Conservation (phyloP, 1,139 yeast species). For the Saccharomyces hybrid region DNA sequence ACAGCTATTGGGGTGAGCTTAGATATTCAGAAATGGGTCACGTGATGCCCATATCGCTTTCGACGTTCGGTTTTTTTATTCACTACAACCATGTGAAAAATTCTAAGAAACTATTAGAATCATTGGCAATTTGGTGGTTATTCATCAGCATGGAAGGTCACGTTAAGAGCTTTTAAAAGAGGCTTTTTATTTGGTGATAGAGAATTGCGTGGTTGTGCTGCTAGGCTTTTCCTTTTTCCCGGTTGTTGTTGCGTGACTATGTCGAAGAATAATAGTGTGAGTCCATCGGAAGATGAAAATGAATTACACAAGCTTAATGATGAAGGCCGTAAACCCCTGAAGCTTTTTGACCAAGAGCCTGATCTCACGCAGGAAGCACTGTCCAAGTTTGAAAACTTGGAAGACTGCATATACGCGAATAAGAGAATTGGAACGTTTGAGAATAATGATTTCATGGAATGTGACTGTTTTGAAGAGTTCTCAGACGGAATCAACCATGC, state of each 20-base stretch:
- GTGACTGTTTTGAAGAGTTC: slow-evolving; percentile 58
- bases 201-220: not conserved
- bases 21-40: too few relatives aligned
- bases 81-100: not conserved
- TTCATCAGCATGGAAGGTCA: not conserved
- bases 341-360: slow-evolving; percentile 42
- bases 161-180: not conserved
- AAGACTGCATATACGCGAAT: slow-evolving; percentile 53
- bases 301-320: not conserved
- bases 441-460: slow-evolving; percentile 69
- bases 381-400: slow-evolving; percentile 47
- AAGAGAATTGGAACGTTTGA: slow-evolving; percentile 61
- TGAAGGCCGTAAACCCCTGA: not conserved
- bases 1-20: too few relatives aligned
- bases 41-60: not conserved
- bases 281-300: not conserved
- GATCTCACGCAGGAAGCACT: slow-evolving; percentile 70
- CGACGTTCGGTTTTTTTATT: not conserved
- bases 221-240: not conserved
- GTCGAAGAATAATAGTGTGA: not conserved
- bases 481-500: slow-evolving; percentile 47
- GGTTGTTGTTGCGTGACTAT: not conserved
- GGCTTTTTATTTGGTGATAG: not conserved
- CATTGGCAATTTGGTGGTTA: not conserved
- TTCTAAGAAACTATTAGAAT: not conserved